A percentile compares a stretch with the other conserved stretches of the same genome.
Conservation (phyloP, 805 yeast species). For the Metschnikowia reukaufii region DNA sequence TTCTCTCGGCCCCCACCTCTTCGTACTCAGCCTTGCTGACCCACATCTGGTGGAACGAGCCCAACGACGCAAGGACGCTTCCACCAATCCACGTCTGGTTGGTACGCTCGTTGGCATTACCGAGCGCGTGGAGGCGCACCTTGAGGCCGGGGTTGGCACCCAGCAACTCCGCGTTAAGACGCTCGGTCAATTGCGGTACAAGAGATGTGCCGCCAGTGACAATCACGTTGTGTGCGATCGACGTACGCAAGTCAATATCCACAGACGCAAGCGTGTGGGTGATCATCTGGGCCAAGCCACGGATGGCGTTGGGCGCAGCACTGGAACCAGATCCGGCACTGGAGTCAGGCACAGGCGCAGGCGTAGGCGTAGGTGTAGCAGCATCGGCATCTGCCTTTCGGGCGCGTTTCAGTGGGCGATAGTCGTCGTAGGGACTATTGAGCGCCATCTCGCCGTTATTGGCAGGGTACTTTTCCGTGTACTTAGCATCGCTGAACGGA, state of each 20-base stretch:
- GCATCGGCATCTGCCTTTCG: constrained; percentile 42
- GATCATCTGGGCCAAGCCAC: constrained; percentile 62
- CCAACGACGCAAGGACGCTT: constrained; percentile 80
- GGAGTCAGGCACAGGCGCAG: constrained; percentile 12
- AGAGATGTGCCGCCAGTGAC: constrained; percentile 83
- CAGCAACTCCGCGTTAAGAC: constrained; percentile 69
- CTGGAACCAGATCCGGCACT: too few relatives aligned
- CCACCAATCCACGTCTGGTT: constrained; percentile 93
- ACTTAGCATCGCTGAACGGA: constrained; percentile 27
- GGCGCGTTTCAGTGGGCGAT: constrained; percentile 69
- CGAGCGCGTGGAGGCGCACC: constrained; percentile 78
- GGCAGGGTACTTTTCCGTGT: constrained; percentile 30
- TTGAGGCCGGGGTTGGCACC: constrained; percentile 79
- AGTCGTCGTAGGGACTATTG: constrained; percentile 54
- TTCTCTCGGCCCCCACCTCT: constrained; percentile 82
- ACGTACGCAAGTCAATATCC: constrained; percentile 82
- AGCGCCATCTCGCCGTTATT: constrained; percentile 55
- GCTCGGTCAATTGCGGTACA: constrained; percentile 77
- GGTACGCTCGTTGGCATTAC: constrained; percentile 72
- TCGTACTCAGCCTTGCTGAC: constrained; percentile 84
- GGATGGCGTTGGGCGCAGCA: constrained; percentile 23
- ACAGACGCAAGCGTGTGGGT: constrained; percentile 54
- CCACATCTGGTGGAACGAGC: constrained; percentile 95
- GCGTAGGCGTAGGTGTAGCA: constrained; percentile 26
- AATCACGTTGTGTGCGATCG: constrained; percentile 84